These are phyloP conservation scores for Trametes coccinea DNA, from an alignment of 768 basidiomycete species.

Conservation along the genomic window DNA sequence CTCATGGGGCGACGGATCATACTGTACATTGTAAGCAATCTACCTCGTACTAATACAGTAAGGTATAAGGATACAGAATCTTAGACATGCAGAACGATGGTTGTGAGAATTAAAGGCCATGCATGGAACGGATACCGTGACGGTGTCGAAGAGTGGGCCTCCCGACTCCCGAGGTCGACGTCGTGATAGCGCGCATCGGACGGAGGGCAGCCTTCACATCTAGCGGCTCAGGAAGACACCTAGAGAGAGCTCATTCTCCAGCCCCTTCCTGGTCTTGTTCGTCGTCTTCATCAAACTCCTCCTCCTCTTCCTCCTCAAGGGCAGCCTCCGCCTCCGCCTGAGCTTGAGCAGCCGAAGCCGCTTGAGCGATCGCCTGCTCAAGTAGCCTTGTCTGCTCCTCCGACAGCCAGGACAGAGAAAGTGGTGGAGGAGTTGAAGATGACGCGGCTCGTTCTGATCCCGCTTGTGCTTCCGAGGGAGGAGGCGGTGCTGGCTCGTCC, in stretches of 20 bases:
- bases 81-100: too few species aligned
- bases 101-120: too few species aligned
- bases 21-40: too few species aligned
- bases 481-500: background rate
- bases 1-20: background rate
- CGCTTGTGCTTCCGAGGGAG: conserved; percentile 9
- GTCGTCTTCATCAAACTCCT: conserved; percentile 46
- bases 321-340: conserved; percentile 80
- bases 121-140: too few species aligned
- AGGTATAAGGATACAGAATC: too few species aligned
- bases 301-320: conserved; percentile 66
- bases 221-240: background rate
- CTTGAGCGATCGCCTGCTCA: conserved; percentile 73
- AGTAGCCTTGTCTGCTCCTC: conserved; percentile 70
- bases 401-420: conserved; percentile 71
- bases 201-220: background rate
- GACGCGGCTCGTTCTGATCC: conserved; percentile 14
- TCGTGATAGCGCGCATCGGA: too few species aligned
- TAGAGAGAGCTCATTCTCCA: background rate
- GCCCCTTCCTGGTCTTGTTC: conserved; percentile 37
- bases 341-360: conserved; percentile 72
- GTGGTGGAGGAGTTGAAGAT: conserved; percentile 34
- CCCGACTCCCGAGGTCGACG: too few species aligned
- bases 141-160: too few species aligned
- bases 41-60: too few species aligned